Evolutionary conservation across 1,284 basidiomycete genomes (phyloP), one percentile per base, ranked within the genome.

Genomic region (Garcileccinum viscosum): DNA sequence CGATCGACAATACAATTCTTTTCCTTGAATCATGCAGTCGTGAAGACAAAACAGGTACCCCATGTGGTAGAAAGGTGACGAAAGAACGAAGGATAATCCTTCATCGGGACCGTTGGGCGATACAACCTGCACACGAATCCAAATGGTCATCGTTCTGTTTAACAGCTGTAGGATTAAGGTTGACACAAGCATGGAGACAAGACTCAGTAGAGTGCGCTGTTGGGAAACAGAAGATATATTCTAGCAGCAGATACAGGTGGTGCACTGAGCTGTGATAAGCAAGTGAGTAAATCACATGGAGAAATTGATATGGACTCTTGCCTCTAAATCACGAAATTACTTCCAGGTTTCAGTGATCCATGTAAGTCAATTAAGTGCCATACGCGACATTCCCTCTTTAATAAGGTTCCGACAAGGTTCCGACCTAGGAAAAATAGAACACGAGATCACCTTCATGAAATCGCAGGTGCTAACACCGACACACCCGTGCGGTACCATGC

Each of bases 391-490:
- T 24, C 42, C 22, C 30, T 30, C 27, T 56, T 47, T 30, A 30
- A 30, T 56, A 56, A 56, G 50, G 50, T 56, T 62, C 65, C 56
- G 64, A 70, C 30, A 53, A 30, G 50, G 50, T 53, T 60, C 65
- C 47, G 64, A 73, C 27, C 47, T 17, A 32, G 22, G 33, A 61
- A 24, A 74, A 17, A 47, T 33, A 7, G 24, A 42, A 35, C 70
- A 65, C 38, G n/a, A 37, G 63, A 70, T 32, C 42, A 4, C 32
- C 24, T 61, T 15, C 17, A 38, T 24, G 15, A 35, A 35, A 62
- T 17, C 15, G 37, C 30, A 58, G 32, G 59, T 50, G 59, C 12
- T n/a, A 64, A 58, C 88, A 12, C 88, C 88, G 64, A 35, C 22
- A 66, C 27, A 37, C 19, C 47, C 33, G 35, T 22, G n/a, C 24